Evolutionary conservation across 1,284 basidiomycete species (phyloP).

Genomic region (Inonotus obliquus): DNA sequence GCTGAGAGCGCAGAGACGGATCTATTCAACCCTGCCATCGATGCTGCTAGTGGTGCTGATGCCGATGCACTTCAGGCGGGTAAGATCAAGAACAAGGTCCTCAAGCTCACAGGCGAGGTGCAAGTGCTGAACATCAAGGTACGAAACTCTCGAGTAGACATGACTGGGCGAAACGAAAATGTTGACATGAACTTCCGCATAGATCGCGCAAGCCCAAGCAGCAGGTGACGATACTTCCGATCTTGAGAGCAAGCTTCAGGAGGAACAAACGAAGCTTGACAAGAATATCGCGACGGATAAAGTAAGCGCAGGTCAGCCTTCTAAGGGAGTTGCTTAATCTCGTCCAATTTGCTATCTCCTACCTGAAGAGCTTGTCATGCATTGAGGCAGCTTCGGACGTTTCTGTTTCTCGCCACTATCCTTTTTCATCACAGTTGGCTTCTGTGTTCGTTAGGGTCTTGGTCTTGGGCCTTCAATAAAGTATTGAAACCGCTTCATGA

Average conservation of each 20-base stretch:
- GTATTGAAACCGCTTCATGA: too few relatives aligned
- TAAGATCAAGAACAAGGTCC: slow-evolving; percentile 40
- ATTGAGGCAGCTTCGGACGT: too few relatives aligned
- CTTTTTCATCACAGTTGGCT: too few relatives aligned
- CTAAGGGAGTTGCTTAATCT: slow-evolving; percentile 29
- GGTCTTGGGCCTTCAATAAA: too few relatives aligned
- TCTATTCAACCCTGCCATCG: slow-evolving; percentile 40
- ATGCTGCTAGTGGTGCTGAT: slow-evolving; percentile 34
- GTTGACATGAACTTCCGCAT: not conserved
- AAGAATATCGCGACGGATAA: slow-evolving; percentile 35
- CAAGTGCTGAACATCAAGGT: slow-evolving; percentile 37
- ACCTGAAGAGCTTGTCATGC: too few relatives aligned
- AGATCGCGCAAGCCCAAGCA: slow-evolving; percentile 38
- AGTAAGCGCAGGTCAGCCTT: slow-evolving; percentile 31
- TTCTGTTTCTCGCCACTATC: too few relatives aligned
- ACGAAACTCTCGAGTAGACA: not conserved
- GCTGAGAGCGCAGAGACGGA: slow-evolving; percentile 37
- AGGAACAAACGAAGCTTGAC: slow-evolving; percentile 33
- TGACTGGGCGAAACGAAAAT: not conserved
- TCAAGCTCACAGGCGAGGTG: slow-evolving; percentile 42
- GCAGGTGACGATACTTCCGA: slow-evolving; percentile 31
- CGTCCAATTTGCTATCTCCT: not conserved
- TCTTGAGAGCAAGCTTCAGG: slow-evolving; percentile 27
- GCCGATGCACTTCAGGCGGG: slow-evolving; percentile 24
- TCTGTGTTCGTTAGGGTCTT: too few relatives aligned